Evolutionary conservation across 2,329 filamentous ascomycete species (phyloP).

Genomic region (Didymella pomorum): DNA sequence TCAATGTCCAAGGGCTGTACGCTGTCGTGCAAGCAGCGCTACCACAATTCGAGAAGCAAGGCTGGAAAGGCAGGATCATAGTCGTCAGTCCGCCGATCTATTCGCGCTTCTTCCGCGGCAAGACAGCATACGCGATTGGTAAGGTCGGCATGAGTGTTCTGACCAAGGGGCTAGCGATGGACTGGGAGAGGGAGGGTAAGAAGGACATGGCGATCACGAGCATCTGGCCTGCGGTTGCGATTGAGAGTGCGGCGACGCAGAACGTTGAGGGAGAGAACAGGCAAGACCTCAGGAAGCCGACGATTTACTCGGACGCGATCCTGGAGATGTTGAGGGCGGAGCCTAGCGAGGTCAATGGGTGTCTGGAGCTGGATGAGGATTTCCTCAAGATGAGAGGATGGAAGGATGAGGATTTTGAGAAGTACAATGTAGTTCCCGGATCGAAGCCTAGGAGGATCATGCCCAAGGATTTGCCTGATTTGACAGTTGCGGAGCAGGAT

Average conservation of each 20-base stretch:
- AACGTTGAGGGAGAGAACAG: slow-evolving; percentile 56
- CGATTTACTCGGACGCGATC: slow-evolving; percentile 82
- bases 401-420: slow-evolving; percentile 71
- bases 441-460: slow-evolving; percentile 76
- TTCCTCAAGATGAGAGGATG: slow-evolving; percentile 71
- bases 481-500: slow-evolving; percentile 78
- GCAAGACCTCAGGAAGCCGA: slow-evolving; percentile 69
- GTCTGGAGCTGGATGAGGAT: slow-evolving; percentile 79
- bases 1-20: slow-evolving; percentile 73
- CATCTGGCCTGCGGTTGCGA: slow-evolving; percentile 82
- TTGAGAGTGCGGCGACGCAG: slow-evolving; percentile 78
- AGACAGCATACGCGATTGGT: slow-evolving; percentile 80
- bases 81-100: slow-evolving; percentile 88
- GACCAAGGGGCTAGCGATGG: slow-evolving; percentile 83
- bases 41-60: slow-evolving; percentile 67
- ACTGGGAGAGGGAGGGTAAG: slow-evolving; percentile 72
- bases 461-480: slow-evolving; percentile 72
- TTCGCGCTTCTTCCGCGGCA: slow-evolving; percentile 82
- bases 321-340: slow-evolving; percentile 73
- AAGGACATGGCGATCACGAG: slow-evolving; percentile 78
- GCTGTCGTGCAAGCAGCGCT: slow-evolving; percentile 72
- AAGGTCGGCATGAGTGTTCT: slow-evolving; percentile 85
- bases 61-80: slow-evolving; percentile 68
- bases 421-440: slow-evolving; percentile 74
- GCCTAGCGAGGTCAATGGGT: slow-evolving; percentile 70